Percentiles rank a stretch among this genome's conserved stretches.
Conservation (phyloP, 83 land plant species). For the Picea abies region DNA sequence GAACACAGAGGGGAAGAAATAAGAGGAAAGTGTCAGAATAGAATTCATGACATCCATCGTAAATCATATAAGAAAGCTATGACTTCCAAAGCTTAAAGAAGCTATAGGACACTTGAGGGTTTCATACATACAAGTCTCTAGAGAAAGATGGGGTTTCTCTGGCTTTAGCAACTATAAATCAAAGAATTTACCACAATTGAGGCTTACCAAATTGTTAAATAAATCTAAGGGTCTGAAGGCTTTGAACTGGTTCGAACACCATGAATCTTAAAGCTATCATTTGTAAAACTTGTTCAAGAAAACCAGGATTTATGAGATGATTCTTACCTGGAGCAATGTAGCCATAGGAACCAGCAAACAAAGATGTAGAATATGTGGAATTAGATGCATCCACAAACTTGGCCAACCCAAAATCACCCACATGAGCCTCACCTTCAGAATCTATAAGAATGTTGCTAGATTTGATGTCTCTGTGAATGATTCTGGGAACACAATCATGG, state of each 20-base stretch:
- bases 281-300: too few relatives aligned
- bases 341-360: slow-evolving; percentile 85
- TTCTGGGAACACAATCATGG: slow-evolving; percentile 92
- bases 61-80: not conserved
- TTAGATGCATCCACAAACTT: slow-evolving; percentile 21
- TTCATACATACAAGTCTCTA: not conserved
- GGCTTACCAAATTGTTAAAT: not conserved
- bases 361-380: slow-evolving; percentile 46
- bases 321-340: slow-evolving; percentile 89
- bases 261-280: too few relatives aligned
- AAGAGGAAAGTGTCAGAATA: not conserved
- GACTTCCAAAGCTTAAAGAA: not conserved
- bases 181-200: not conserved
- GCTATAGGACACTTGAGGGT: not conserved
- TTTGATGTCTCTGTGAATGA: slow-evolving; percentile 92
- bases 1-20: not conserved
- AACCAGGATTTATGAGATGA: not conserved
- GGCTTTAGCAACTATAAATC: not conserved
- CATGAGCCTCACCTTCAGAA: slow-evolving; percentile 74
- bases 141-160: not conserved
- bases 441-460: slow-evolving; percentile 87
- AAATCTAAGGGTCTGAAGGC: not conserved
- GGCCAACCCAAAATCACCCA: slow-evolving; percentile 93
- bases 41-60: not conserved
- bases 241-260: not conserved